Evolutionary conservation across 2,329 filamentous ascomycete species (phyloP).

Genomic region (Xylariaceae sp.): DNA sequence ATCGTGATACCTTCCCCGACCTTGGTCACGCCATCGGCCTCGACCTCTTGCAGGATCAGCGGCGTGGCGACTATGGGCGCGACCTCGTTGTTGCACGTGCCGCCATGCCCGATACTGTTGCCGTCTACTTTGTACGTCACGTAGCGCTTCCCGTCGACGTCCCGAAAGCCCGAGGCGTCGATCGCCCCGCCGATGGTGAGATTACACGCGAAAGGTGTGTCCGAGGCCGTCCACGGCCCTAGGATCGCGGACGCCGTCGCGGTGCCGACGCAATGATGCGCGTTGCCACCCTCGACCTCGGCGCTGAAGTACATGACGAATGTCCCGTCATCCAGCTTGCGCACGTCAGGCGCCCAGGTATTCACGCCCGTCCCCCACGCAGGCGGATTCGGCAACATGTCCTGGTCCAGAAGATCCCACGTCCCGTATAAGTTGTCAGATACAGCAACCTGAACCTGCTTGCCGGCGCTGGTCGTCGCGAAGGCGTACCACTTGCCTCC

Average conservation of each 20-base stretch:
- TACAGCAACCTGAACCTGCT: conserved; percentile 49
- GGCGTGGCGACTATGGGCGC: conserved; percentile 43
- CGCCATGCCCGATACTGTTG: conserved; percentile 45
- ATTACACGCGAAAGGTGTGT: conserved; percentile 48
- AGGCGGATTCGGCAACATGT: conserved; percentile 49
- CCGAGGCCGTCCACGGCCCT: conserved; percentile 44
- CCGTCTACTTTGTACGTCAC: conserved; percentile 65
- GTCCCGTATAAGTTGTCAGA: conserved; percentile 40
- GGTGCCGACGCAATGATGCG: conserved; percentile 54
- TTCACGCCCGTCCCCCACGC: conserved; percentile 50
- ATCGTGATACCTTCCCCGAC: conserved; percentile 46
- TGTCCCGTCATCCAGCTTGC: conserved; percentile 40
- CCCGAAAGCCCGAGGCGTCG: conserved; percentile 56
- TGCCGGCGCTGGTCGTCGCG: conserved; percentile 46
- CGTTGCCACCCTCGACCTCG: conserved; percentile 32
- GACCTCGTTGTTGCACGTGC: conserved; percentile 42
- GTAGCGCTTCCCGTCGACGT: conserved; percentile 50
- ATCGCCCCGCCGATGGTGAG: conserved; percentile 54
- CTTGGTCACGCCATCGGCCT: conserved; percentile 45
- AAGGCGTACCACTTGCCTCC: conserved; percentile 52
- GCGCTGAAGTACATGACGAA: conserved; percentile 61
- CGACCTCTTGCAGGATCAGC: conserved; percentile 52
- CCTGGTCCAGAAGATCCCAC: conserved; percentile 43
- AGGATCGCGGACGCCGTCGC: conserved; percentile 42
- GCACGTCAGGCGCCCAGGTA: conserved; percentile 61